phyloP scores from a whole-genome alignment of 139 green algal genomes.

The Coccomyxa sp. region DNA sequence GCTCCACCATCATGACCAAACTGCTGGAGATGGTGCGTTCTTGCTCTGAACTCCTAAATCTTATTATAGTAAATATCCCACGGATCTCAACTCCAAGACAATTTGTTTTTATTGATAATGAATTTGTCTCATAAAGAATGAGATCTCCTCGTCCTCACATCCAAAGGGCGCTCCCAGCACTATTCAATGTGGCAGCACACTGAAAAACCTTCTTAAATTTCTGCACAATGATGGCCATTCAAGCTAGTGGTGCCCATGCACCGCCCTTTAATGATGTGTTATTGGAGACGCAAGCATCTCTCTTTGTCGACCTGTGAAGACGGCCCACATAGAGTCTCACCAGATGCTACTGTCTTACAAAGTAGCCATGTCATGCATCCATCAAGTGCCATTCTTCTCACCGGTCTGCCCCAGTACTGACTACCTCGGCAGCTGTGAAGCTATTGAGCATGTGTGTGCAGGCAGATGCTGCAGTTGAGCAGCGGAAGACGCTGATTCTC shows the following conservation, averaged over 20 bases:
- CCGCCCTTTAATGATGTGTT: too few species aligned
- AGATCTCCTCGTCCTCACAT: background rate
- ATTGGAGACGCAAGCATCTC: too few species aligned
- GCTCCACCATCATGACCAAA: conserved; percentile 55
- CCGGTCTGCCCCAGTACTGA: background rate
- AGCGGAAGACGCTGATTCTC: conserved; percentile 51
- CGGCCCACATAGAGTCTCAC: too few species aligned
- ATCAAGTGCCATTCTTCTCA: background rate
- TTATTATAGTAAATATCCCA: background rate
- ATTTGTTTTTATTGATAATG: background rate
- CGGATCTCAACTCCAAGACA: too few species aligned
- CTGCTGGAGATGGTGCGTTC: conserved; percentile 39
- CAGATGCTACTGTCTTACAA: too few species aligned
- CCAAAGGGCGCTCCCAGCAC: background rate
- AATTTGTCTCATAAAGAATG: background rate
- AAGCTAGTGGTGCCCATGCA: too few species aligned
- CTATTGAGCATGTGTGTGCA: background rate
- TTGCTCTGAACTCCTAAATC: background rate
- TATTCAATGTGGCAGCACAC: background rate
- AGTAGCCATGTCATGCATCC: too few species aligned
- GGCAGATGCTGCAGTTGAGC: conserved; percentile 27
- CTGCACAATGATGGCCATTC: too few species aligned
- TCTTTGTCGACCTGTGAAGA: too few species aligned
- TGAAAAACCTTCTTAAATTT: background rate
- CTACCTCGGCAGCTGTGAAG: background rate